Percentiles rank a stretch among this genome's conserved stretches.
Conservation (phyloP, 2,329 filamentous ascomycete genomes). For the Fusarium verrucosum region DNA sequence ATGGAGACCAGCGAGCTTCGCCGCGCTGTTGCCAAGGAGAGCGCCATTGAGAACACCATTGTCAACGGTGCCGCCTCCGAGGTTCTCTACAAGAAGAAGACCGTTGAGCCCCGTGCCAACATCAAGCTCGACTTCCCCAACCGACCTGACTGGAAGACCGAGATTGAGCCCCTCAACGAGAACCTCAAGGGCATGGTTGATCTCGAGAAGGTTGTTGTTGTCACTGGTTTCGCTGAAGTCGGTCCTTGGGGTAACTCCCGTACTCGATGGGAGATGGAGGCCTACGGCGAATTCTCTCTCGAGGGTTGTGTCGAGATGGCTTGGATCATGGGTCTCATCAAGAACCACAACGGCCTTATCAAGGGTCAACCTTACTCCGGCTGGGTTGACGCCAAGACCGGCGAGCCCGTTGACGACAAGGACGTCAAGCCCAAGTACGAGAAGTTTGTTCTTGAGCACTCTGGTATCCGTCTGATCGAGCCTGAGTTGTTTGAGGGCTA, state of each 20-base stretch:
- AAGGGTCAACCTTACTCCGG: constrained; percentile 97
- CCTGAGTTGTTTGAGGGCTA: constrained; percentile 97
- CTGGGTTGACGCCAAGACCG: constrained; percentile 94
- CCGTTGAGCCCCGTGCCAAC: constrained; percentile 92
- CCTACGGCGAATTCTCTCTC: constrained; percentile 93
- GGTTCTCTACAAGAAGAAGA: constrained; percentile 92
- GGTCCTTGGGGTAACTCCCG: constrained; percentile 98
- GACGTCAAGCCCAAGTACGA: constrained; percentile 98
- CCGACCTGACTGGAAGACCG: constrained; percentile 89
- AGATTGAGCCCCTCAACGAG: constrained; percentile 87
- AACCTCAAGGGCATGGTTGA: constrained; percentile 98
- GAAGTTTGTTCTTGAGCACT: constrained; percentile 94
- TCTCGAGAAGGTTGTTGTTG: constrained; percentile 95
- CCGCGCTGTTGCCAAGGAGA: constrained; percentile 94
- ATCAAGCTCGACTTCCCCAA: constrained; percentile 96
- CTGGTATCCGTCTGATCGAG: constrained; percentile 96
- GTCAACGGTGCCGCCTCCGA: constrained; percentile 95
- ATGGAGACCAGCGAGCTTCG: constrained; percentile 95
- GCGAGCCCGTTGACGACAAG: constrained; percentile 96
- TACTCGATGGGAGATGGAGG: constrained; percentile 99
- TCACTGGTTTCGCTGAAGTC: constrained; percentile 95
- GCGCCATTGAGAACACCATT: constrained; percentile 93
- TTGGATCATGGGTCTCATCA: constrained; percentile 99
- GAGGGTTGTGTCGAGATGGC: constrained; percentile 99
- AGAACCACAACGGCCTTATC: constrained; percentile 94